Conservation (phyloP, 441 rosid species). For the Macaranga tanarius region DNA sequence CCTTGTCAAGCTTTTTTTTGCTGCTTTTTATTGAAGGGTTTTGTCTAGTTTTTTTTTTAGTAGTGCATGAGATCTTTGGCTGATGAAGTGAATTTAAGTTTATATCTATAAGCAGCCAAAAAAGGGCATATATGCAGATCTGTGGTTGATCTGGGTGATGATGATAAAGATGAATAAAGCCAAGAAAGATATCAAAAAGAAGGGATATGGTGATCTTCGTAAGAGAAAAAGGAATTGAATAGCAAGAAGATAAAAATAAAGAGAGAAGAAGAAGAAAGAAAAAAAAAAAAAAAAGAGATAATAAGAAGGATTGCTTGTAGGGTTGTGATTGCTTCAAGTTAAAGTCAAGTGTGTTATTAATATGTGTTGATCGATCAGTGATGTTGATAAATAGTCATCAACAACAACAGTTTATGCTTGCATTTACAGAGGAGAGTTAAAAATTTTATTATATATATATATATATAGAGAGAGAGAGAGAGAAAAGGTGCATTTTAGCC, state of each 20-base stretch:
- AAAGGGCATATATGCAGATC: neutral
- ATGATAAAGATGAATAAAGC: constrained; percentile 19
- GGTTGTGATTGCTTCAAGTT: constrained; percentile 15
- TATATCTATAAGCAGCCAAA: neutral
- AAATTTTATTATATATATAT: no score
- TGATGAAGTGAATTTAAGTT: neutral
- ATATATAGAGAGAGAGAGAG: no score
- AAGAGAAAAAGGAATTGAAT: neutral
- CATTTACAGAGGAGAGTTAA: no score
- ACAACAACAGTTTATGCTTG: no score
- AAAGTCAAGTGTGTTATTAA: neutral
- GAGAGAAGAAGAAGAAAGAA: neutral
- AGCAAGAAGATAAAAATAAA: neutral
- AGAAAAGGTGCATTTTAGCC: no score
- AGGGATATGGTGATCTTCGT: constrained; percentile 1
- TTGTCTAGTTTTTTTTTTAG: neutral
- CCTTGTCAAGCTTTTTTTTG: neutral
- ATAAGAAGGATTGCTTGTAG: neutral
- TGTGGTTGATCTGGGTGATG: constrained; percentile 5
- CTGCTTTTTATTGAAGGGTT: neutral
- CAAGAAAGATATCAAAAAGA: constrained; percentile 11
- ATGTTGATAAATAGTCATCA: no score
- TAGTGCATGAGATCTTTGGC: neutral
- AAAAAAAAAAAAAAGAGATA: neutral
- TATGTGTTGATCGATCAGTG: no score